Percentiles rank a stretch among this genome's conserved stretches.
phyloP scores from a whole-genome alignment of 805 yeast species.

The Saturnispora halmiae region DNA sequence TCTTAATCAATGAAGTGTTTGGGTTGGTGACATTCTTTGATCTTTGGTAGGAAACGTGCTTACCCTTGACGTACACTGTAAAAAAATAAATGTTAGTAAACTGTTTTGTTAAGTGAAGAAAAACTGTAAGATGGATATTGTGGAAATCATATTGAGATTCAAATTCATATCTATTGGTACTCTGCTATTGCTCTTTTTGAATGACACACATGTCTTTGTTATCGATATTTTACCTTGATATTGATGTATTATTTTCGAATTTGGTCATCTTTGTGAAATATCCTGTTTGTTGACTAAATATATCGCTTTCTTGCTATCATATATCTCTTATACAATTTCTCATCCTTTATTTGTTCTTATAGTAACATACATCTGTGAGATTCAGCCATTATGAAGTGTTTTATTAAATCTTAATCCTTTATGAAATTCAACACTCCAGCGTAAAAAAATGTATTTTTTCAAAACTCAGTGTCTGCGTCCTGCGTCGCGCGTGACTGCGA shows the following conservation, averaged over 20 bases:
- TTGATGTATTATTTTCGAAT: too few species aligned
- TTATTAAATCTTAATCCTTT: slow-evolving; percentile 10
- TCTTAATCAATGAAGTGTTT: slow-evolving; percentile 90
- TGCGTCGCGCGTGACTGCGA: slow-evolving; percentile 11
- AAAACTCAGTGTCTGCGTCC: slow-evolving; percentile 1
- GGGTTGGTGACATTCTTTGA: slow-evolving; percentile 98
- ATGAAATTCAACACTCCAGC: slow-evolving; percentile 4
- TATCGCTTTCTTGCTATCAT: too few species aligned
- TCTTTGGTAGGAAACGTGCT: slow-evolving; percentile 99
- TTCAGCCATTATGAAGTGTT: slow-evolving; percentile 69
- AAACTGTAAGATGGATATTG: too few species aligned
- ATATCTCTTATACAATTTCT: too few species aligned
- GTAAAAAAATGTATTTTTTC: slow-evolving; percentile 5
- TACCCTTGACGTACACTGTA: slow-evolving; percentile 98
- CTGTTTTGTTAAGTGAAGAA: slow-evolving; percentile 1
- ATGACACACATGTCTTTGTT: too few species aligned
- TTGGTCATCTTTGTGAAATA: too few species aligned
- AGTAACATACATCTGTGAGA: slow-evolving; percentile 85
- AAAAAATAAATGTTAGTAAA: slow-evolving; percentile 20
- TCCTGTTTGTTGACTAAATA: too few species aligned
- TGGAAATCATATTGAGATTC: too few species aligned
- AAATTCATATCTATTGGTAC: too few species aligned
- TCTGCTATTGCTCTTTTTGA: too few species aligned
- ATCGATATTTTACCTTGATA: too few species aligned
- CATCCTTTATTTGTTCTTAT: neutral